Evolutionary conservation across 257 asterid species (phyloP).

Genomic region (Solanum medicagineum): DNA sequence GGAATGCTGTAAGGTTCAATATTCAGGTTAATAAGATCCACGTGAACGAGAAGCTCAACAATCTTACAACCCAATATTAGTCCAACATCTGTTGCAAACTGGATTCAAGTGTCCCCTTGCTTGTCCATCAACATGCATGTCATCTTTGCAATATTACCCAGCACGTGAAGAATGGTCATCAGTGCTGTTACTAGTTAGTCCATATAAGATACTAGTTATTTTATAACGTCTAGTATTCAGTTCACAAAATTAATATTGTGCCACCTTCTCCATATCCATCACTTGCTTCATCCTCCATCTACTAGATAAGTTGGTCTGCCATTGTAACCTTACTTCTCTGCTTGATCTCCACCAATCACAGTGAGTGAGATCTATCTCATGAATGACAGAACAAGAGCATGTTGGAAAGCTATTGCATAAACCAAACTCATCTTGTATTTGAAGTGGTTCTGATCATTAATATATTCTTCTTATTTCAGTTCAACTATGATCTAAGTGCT

Average conservation of each 20-base stretch:
- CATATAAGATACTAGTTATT: neutral
- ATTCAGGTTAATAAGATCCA: neutral
- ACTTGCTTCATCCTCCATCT: neutral
- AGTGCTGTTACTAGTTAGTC: neutral
- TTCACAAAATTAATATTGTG: neutral
- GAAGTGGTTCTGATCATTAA: neutral
- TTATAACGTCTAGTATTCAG: neutral
- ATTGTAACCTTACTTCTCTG: neutral
- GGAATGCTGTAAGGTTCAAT: neutral
- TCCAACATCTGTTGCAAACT: neutral
- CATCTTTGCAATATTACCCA: neutral
- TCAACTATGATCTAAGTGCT: constrained; percentile 49
- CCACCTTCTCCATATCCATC: neutral
- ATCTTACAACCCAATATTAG: neutral
- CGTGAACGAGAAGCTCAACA: neutral
- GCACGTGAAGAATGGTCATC: neutral
- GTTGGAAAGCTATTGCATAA: neutral
- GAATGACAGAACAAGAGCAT: neutral
- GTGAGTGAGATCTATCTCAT: neutral
- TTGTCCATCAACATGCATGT: neutral
- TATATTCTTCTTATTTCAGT: constrained; percentile 30
- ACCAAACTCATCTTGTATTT: neutral
- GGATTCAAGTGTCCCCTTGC: neutral
- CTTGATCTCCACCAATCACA: neutral
- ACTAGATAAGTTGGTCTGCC: neutral